Evolutionary conservation across 441 rosid genomes (phyloP).

Genomic region (Pelargonium myrrhifolium): DNA sequence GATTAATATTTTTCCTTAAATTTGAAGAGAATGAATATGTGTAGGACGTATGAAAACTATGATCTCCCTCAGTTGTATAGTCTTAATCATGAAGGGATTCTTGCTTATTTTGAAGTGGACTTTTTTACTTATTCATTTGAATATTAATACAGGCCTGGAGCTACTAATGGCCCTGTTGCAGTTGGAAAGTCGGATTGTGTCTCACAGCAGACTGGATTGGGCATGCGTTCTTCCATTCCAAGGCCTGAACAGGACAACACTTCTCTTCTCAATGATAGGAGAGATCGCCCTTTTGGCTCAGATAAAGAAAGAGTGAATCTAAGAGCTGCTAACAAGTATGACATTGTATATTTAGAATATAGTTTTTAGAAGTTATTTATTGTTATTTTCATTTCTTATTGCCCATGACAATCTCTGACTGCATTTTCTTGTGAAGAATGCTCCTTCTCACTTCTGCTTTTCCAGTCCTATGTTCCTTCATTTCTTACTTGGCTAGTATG

Average conservation of each 20-base stretch:
- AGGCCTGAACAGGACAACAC: conserved; percentile 57
- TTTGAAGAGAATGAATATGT: background rate
- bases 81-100: background rate
- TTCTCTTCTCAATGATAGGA: conserved; percentile 61
- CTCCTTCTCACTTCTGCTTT: conserved; percentile 9
- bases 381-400: background rate
- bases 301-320: conserved; percentile 78
- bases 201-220: conserved; percentile 54
- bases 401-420: background rate
- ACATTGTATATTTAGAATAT: conserved; percentile 17
- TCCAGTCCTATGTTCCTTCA: background rate
- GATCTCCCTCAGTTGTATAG: background rate
- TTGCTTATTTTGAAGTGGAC: background rate
- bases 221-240: conserved; percentile 51
- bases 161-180: conserved; percentile 53
- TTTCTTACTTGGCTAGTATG: too few species aligned
- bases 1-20: background rate
- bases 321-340: conserved; percentile 79
- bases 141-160: conserved; percentile 56
- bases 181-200: conserved; percentile 65
- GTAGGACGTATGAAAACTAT: background rate
- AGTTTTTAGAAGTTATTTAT: background rate
- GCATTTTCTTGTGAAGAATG: background rate
- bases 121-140: conserved; percentile 10
- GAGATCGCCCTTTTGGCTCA: conserved; percentile 61